Base-by-base conservation (phyloP, 768 basidiomycete genomes). In the Lentinus tigrinus region DNA sequence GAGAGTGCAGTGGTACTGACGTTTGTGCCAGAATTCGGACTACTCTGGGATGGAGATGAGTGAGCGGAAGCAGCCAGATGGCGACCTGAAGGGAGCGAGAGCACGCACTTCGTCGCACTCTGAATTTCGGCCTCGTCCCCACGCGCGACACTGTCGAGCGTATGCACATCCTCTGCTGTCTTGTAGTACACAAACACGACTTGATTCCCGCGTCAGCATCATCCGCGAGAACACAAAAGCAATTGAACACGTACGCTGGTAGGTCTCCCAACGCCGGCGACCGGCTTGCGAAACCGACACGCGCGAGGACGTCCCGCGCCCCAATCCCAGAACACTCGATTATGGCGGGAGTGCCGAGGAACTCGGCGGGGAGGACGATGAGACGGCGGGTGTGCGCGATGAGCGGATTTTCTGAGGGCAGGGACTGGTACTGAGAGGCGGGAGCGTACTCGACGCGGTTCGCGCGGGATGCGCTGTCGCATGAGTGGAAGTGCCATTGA, bases 301-400 rank as follows among this genome's bases (percentile, higher is more conserved):
- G 38, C 31, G 66, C 59, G 0, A 81, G 69, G 1, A 75, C 28
- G 0, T 60, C 66, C 52, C 63, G 62, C 4, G 69, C 60, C 0
- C 79, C 80, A 3, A 81, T 75, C 0, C 80, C 80, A 3, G 78
- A 84, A 2, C 85, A 74, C 63, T 86, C 82, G 11, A 88, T 75
- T 16, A 88, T 75, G 38, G 75, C 74, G 2, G 83, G 78, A 1
- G 79, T 78, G 19, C 78, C 77, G 31, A 79, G 72, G 0, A 76
- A 57, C 0, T 79, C 79, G 3, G 75, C 73, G 14, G 73, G 72
- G 7, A 80, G 51, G 1, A 80, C 67, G 9, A 80, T 73, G 2
- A 79, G 57, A 34, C 69, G 69, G 16, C 63, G 63, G 3, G 75
- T 78, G 16, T 48, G 67, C 2, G 69, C 75, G 0, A 49, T 64